Evolutionary conservation across 352 stramenopile genomes (phyloP).

Genomic region (Phytophthora cryptogea): DNA sequence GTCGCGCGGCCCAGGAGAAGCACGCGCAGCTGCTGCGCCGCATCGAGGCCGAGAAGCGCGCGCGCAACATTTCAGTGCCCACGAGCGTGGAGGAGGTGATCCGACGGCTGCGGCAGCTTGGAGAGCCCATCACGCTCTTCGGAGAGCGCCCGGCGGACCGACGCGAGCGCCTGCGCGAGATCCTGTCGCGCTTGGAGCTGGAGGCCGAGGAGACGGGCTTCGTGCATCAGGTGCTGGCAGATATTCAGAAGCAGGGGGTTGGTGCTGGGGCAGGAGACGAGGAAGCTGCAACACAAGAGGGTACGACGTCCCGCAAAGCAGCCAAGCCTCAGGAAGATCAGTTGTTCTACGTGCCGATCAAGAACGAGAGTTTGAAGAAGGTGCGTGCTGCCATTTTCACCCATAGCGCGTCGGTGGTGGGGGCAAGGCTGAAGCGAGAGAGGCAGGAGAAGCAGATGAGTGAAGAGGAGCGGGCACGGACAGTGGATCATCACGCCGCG

Average conservation of each 20-base stretch:
- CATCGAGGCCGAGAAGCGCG: conserved; percentile 92
- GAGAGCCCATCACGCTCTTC: conserved; percentile 95
- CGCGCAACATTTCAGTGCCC: conserved; percentile 91
- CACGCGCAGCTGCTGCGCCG: conserved; percentile 84
- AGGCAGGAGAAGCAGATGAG: conserved; percentile 37
- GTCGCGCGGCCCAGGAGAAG: conserved; percentile 83
- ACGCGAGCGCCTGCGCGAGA: conserved; percentile 91
- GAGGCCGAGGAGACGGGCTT: conserved; percentile 70
- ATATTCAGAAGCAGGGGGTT: conserved; percentile 49
- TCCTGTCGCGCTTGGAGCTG: conserved; percentile 83
- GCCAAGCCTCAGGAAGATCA: conserved; percentile 59
- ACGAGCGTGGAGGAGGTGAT: conserved; percentile 94
- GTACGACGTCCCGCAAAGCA: not conserved
- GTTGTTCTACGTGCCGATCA: conserved; percentile 86
- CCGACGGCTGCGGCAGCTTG: conserved; percentile 85
- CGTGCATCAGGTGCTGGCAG: conserved; percentile 59
- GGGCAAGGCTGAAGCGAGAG: conserved; percentile 62
- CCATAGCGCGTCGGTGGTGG: conserved; percentile 74
- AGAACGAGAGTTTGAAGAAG: conserved; percentile 81
- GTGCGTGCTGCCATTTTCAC: conserved; percentile 81
- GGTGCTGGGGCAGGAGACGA: conserved; percentile 10
- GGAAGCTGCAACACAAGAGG: conserved; percentile 10
- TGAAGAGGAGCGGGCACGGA: conserved; percentile 49
- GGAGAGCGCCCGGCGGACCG: conserved; percentile 95
- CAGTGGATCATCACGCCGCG: conserved; percentile 63